Evolutionary conservation across 139 green algal species (phyloP), one percentile per base, ranked within the genome.

Genomic region (Tetraselmis striata): DNA sequence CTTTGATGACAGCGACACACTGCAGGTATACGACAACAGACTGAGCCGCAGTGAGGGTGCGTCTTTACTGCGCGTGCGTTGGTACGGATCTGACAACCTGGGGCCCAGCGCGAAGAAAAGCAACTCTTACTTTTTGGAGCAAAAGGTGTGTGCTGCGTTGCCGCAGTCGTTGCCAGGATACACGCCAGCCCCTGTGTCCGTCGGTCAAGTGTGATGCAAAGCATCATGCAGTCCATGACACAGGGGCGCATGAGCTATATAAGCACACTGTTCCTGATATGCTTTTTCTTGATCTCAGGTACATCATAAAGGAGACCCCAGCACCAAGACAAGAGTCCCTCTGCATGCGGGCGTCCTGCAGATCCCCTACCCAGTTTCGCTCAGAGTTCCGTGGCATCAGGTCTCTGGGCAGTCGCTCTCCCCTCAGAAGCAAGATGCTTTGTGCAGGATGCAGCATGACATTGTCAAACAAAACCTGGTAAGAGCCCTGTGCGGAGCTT

Each of bases 1-100:
- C 83, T 92, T 95, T 59, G 94, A 97, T 81, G 87, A 88, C 78
- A 1, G 77, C 22, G 82, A 81, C 23, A 32, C 26, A 1, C 81
- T 96, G 76, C 59, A 86, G 27, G 85, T 89, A 31, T 97, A 96
- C 83, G 89, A 93, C 76, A 79, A 79, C n/a, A 83, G 92, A 18
- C 86, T 96, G 78, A 79, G 81, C 1, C 83, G 90, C 1, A 85
- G 90, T 0, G 91, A 97, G 59, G 59, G 78, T 0, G 91, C 94
- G 1, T 86, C 85, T 23, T 85, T 94, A 30, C 84, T 93, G 58
- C 84, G 94, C 18, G 59, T 95, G 77, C 85, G 93, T 76, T 96
- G 87, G 83, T 93, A 92, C 30, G 87, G 89, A 25, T 79, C 83
- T 32, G 58, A 80, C 2, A 74, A 2, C 1, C 11, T 32, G 0